phyloP scores from a whole-genome alignment of 176 grass and related monocot species.

The Musa beccarii region DNA sequence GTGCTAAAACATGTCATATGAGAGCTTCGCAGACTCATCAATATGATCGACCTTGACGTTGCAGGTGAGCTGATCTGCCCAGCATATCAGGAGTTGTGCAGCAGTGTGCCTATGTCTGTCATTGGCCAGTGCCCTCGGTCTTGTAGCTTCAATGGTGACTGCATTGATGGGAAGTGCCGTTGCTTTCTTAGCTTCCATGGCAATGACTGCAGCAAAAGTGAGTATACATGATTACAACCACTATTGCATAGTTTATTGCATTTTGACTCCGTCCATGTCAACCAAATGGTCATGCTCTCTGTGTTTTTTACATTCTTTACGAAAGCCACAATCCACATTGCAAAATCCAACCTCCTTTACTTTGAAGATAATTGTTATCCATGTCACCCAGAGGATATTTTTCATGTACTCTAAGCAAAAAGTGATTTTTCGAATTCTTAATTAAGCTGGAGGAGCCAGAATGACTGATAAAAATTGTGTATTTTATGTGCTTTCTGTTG shows the following conservation, averaged over 20 bases:
- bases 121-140: slow-evolving; percentile 68
- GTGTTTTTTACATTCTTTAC: not conserved
- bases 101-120: slow-evolving; percentile 29
- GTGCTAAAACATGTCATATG: not conserved
- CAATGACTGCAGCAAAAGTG: not conserved
- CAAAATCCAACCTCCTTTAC: not conserved
- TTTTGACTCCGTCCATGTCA: not conserved
- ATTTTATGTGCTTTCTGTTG: not conserved
- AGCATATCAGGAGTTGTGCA: slow-evolving; percentile 78
- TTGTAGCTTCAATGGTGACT: slow-evolving; percentile 83
- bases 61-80: slow-evolving; percentile 98
- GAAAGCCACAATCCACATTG: not conserved
- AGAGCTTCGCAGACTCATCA: slow-evolving; percentile 7
- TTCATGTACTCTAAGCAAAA: no score
- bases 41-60: slow-evolving; percentile 26
- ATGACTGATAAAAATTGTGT: no score
- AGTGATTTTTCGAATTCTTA: no score
- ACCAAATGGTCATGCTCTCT: not conserved
- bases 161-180: slow-evolving; percentile 75
- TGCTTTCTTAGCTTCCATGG: slow-evolving; percentile 95
- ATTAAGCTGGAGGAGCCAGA: no score
- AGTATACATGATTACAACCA: not conserved
- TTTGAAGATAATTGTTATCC: not conserved
- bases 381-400: not conserved
- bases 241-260: not conserved